Conservation (phyloP, 2,329 filamentous ascomycete genomes). For the Aspergillus sp. region DNA sequence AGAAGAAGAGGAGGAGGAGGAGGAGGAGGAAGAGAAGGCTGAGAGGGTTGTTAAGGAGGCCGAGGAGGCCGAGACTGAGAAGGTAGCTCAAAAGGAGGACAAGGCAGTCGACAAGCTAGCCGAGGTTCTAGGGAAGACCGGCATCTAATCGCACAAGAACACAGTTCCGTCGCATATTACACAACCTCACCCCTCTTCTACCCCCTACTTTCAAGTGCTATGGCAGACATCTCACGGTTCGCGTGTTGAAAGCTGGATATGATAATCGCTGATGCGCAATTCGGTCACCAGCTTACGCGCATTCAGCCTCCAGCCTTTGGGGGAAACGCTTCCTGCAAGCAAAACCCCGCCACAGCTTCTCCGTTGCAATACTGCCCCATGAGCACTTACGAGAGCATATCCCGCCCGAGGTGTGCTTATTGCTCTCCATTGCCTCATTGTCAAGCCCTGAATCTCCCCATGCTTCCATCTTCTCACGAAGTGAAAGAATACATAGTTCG, state of each 20-base stretch:
- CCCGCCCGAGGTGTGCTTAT: neutral
- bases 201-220: neutral
- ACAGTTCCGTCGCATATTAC: neutral
- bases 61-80: constrained; percentile 56
- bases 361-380: neutral
- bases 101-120: constrained; percentile 81
- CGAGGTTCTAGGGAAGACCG: constrained; percentile 71
- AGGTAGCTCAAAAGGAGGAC: constrained; percentile 70
- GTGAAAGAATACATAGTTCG: neutral
- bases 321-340: neutral
- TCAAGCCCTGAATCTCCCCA: neutral
- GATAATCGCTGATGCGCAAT: neutral
- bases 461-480: neutral
- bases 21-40: constrained; percentile 64
- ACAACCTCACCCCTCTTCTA: neutral
- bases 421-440: neutral
- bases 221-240: neutral
- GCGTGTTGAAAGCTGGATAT: neutral
- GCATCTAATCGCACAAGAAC: constrained; percentile 21
- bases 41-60: constrained; percentile 70
- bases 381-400: neutral
- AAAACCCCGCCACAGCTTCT: neutral
- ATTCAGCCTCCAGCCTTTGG: neutral
- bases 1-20: constrained; percentile 68
- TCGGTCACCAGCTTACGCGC: neutral